phyloP scores from a whole-genome alignment of 352 stramenopile genomes.

The Globisporangium uncinulatum region DNA sequence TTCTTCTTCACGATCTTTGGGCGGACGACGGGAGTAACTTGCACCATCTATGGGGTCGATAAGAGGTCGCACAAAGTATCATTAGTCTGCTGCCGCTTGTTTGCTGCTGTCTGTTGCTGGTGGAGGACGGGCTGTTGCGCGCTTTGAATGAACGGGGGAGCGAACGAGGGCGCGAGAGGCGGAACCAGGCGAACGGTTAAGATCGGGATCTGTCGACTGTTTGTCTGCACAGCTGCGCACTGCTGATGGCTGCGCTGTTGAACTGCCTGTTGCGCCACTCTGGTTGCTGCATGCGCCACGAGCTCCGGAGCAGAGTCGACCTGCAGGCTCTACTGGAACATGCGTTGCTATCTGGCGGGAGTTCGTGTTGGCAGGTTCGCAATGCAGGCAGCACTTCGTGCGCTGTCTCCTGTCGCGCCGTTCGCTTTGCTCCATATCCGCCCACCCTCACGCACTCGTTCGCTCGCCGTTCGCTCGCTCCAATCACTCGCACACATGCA shows the following conservation, averaged over 20 bases:
- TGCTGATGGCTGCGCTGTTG: too few species aligned
- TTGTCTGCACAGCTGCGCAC: too few species aligned
- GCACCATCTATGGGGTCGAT: constrained; percentile 65
- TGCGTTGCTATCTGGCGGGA: too few species aligned
- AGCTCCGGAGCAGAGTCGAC: too few species aligned
- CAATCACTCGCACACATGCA: neutral
- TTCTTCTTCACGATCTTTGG: constrained; percentile 99
- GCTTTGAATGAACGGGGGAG: too few species aligned
- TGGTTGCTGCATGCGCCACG: neutral
- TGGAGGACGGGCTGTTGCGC: too few species aligned
- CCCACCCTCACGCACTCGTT: neutral
- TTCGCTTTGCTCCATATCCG: neutral
- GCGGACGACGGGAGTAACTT: constrained; percentile 87
- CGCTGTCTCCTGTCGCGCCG: neutral
- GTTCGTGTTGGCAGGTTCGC: neutral
- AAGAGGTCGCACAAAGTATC: neutral
- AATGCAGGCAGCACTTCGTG: neutral
- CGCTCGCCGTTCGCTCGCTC: constrained; percentile 1
- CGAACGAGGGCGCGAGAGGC: too few species aligned
- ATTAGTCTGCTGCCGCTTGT: neutral
- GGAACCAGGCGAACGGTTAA: too few species aligned
- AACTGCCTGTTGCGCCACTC: too few species aligned
- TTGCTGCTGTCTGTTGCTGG: neutral
- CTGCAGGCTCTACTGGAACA: neutral
- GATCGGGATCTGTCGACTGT: too few species aligned